Evolutionary conservation across 805 yeast species (phyloP).

Genomic region (Saturnispora saitoi): DNA sequence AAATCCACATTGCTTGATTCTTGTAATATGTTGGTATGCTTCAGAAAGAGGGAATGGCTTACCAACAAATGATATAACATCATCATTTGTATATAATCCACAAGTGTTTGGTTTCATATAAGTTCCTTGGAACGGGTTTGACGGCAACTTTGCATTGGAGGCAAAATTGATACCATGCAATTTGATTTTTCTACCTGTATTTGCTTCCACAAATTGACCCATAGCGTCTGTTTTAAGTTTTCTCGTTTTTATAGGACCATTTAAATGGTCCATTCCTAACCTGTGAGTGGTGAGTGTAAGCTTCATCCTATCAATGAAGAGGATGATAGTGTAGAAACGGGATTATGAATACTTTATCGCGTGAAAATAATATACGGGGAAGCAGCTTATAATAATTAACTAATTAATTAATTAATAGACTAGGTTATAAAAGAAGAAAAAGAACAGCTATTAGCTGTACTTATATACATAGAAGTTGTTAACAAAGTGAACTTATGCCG

Average conservation of each 20-base stretch:
- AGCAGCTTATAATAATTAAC: too few relatives aligned
- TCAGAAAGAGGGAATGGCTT: constrained; percentile 73
- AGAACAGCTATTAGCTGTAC: too few relatives aligned
- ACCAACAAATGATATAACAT: constrained; percentile 70
- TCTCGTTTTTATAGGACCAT: constrained; percentile 14
- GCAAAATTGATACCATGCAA: constrained; percentile 80
- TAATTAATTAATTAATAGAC: too few relatives aligned
- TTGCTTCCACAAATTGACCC: constrained; percentile 50
- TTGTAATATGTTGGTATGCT: constrained; percentile 55
- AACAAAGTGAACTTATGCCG: too few relatives aligned
- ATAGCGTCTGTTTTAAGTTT: constrained; percentile 29
- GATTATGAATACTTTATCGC: background rate
- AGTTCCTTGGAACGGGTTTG: constrained; percentile 40
- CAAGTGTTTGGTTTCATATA: constrained; percentile 31
- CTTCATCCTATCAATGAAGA: background rate
- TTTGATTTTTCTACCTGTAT: constrained; percentile 48
- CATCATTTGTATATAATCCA: constrained; percentile 58
- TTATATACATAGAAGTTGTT: too few relatives aligned
- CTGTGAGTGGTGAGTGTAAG: background rate
- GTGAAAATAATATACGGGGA: background rate
- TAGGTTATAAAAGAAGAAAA: too few relatives aligned
- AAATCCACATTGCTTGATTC: constrained; percentile 75
- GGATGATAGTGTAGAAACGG: background rate
- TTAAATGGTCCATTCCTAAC: background rate
- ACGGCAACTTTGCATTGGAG: constrained; percentile 64